phyloP scores from a whole-genome alignment of 2,329 filamentous ascomycete genomes.

The Pseudocercospora eumusae region DNA sequence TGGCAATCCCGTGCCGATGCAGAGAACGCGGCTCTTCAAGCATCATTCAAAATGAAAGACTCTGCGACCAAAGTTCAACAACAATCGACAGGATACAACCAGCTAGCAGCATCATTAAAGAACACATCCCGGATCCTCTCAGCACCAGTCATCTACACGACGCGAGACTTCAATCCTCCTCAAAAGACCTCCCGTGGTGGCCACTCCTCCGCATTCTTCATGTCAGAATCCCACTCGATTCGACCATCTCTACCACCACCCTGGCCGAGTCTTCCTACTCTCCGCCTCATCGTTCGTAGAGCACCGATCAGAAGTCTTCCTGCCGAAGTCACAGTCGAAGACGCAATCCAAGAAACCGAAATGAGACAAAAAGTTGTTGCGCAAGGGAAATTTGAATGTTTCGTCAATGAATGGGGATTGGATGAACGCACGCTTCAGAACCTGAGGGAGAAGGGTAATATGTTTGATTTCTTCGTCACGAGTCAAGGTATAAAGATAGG shows the following conservation, averaged over 20 bases:
- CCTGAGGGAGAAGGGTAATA: slow-evolving; percentile 23
- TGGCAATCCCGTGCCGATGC: slow-evolving; percentile 54
- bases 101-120: slow-evolving; percentile 30
- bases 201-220: slow-evolving; percentile 10
- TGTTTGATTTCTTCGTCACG: slow-evolving; percentile 33
- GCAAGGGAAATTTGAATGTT: slow-evolving; percentile 40
- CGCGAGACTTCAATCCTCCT: slow-evolving; percentile 21
- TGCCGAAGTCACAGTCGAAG: slow-evolving; percentile 42
- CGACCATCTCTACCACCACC: slow-evolving; percentile 35
- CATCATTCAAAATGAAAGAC: slow-evolving; percentile 10
- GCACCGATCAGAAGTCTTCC: slow-evolving; percentile 43
- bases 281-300: slow-evolving; percentile 41
- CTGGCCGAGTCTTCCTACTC: slow-evolving; percentile 37
- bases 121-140: slow-evolving; percentile 24
- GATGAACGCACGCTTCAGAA: slow-evolving; percentile 29
- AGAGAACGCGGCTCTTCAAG: slow-evolving; percentile 32
- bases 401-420: slow-evolving; percentile 35
- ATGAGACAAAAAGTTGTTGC: slow-evolving; percentile 43
- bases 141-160: slow-evolving; percentile 35
- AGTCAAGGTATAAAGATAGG: slow-evolving; percentile 26
- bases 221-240: slow-evolving; percentile 21
- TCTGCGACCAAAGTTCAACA: background rate
- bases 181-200: slow-evolving; percentile 7
- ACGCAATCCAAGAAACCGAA: slow-evolving; percentile 41
- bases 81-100: slow-evolving; percentile 23